Base-by-base conservation (phyloP, 805 yeast species). In the Starmerella powellii region DNA sequence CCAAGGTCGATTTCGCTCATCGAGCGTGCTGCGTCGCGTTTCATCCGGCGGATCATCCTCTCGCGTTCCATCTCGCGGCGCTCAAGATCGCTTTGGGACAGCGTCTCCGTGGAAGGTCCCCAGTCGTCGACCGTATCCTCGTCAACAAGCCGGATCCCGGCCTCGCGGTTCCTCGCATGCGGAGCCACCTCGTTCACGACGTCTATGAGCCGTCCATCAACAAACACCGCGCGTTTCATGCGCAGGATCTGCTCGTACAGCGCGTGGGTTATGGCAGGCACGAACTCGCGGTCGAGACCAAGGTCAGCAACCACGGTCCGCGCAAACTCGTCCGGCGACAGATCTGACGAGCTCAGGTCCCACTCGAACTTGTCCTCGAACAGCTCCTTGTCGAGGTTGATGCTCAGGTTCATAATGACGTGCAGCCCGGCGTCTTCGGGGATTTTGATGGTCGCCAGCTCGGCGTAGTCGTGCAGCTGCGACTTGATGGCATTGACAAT, bases 301-400 rank as follows among this genome's bases (percentile, higher is more conserved):
- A 91, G 59, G 55, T 91, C 98, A 31, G 74, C 70, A 3, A 84
- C 95, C 2, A 88, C 85, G 6, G 72, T 71, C 45, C 69, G 72
- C 0, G 97, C 94, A 65, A 91, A 91, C 40, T 64, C 64, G 58
- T 86, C 95, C 0, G 98, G 96, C 1, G 85, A 73, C 18, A 81
- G 56, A 6, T 65, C 64, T 8, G 50, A 39, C 10, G 61, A 59
- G 31, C 48, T 41, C 33, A 91, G 66, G 56, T 91, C 93, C 97
- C 97, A 88, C 62, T 91, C 97, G 50, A 91, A 80, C 58, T 81
- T 80, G 61, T 91, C 98, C 52, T 86, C 94, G 55, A 78, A 86
- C 32, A 87, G 70, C 52, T 78, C 78, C 57, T 82, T 82, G 50
- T 86, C 85, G 47, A 91, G 64, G 56, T 80, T 84, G 37, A 91